Conservation (phyloP, 768 basidiomycete species). For the Terana coerulea region DNA sequence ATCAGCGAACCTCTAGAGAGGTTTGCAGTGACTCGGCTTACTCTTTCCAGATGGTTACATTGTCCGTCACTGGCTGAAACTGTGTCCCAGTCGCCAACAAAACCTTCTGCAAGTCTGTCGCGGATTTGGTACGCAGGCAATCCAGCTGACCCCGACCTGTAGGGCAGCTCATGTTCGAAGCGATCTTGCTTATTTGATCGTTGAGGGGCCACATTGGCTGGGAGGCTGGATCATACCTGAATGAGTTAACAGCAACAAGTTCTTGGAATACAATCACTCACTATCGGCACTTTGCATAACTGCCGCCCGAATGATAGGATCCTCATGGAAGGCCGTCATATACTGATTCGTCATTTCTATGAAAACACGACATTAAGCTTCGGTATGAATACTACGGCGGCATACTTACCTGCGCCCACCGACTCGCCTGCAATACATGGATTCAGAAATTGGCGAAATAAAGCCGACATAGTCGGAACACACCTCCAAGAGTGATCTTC, state of each 20-base stretch:
- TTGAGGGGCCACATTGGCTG: constrained; percentile 22
- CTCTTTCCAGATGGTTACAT: constrained; percentile 24
- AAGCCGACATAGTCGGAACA: neutral
- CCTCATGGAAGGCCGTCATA: constrained; percentile 18
- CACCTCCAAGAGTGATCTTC: constrained; percentile 23
- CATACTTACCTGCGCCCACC: constrained; percentile 17
- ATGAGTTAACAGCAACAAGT: neutral
- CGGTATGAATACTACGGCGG: no score
- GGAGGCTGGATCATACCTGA: no score
- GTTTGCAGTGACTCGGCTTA: neutral
- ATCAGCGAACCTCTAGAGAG: neutral
- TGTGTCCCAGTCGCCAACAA: constrained; percentile 21
- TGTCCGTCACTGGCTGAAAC: constrained; percentile 27
- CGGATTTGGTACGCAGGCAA: constrained; percentile 21
- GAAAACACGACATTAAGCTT: neutral
- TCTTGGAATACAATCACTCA: constrained; percentile 3
- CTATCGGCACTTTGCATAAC: constrained; percentile 26
- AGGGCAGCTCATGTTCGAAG: constrained; percentile 21
- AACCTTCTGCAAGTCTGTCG: constrained; percentile 16
- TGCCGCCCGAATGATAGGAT: constrained; percentile 21
- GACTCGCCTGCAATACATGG: constrained; percentile 14
- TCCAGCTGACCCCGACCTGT: constrained; percentile 18
- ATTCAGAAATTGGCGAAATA: neutral
- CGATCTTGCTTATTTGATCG: constrained; percentile 18
- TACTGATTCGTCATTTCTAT: constrained; percentile 22